phyloP scores from a whole-genome alignment of 2,329 filamentous ascomycete genomes.

The Pseudogymnoascus sp. region DNA sequence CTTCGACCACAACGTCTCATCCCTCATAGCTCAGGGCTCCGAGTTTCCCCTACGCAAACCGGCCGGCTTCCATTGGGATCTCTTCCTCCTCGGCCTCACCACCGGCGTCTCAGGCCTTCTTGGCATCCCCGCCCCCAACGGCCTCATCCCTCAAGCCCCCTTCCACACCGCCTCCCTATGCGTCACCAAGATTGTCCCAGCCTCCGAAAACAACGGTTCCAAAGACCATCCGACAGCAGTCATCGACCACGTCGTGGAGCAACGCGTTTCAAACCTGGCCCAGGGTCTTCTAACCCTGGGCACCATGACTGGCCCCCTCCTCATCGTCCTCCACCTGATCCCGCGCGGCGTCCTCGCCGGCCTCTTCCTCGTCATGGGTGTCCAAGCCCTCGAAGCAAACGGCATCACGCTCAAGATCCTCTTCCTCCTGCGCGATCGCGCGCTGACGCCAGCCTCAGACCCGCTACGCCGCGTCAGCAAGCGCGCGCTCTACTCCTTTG shows the following conservation, averaged over 20 bases:
- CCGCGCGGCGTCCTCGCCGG: slow-evolving; percentile 73
- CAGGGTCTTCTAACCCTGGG: slow-evolving; percentile 71
- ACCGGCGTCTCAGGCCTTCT: slow-evolving; percentile 68
- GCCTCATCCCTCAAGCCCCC: slow-evolving; percentile 73
- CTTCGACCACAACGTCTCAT: slow-evolving; percentile 84
- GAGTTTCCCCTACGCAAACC: slow-evolving; percentile 75
- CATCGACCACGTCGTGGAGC: slow-evolving; percentile 61
- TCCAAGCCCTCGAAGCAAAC: slow-evolving; percentile 67
- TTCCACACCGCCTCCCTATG: slow-evolving; percentile 75
- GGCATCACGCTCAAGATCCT: slow-evolving; percentile 68
- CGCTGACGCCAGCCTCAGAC: slow-evolving; percentile 50
- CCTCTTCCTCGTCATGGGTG: slow-evolving; percentile 78
- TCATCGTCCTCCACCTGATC: slow-evolving; percentile 67
- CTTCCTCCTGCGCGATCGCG: slow-evolving; percentile 57
- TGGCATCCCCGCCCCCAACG: slow-evolving; percentile 73
- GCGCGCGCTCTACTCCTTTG: slow-evolving; percentile 66
- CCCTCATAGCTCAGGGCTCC: slow-evolving; percentile 72
- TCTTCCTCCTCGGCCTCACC: slow-evolving; percentile 71
- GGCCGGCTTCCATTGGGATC: slow-evolving; percentile 77
- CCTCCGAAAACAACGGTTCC: slow-evolving; percentile 43
- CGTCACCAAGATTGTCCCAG: slow-evolving; percentile 49
- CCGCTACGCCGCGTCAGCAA: slow-evolving; percentile 54
- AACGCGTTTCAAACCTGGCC: slow-evolving; percentile 68
- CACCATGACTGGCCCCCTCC: slow-evolving; percentile 68
- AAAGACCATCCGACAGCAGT: slow-evolving; percentile 48